Evolutionary conservation across 1,284 basidiomycete species (phyloP).

Genomic region (Pholiota adiposa): DNA sequence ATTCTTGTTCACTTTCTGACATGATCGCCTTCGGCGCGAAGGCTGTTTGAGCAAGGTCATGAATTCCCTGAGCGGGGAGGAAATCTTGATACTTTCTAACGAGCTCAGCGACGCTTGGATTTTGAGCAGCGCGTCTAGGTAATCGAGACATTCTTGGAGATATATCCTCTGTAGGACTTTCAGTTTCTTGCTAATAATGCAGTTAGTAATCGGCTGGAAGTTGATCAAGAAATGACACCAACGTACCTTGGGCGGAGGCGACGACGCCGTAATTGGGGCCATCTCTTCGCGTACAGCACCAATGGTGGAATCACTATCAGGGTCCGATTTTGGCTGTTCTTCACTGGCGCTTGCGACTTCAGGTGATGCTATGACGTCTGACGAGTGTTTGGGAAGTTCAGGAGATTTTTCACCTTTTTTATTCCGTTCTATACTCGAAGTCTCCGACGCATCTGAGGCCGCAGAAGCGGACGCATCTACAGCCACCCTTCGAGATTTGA

Average conservation of each 20-base stretch:
- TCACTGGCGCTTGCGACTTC: conserved; percentile 18
- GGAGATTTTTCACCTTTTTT: conserved; percentile 13
- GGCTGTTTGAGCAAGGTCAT: conserved; percentile 71
- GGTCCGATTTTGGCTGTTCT: conserved; percentile 48
- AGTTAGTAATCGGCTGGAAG: not conserved
- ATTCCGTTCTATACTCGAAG: conserved; percentile 20
- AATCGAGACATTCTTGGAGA: conserved; percentile 58
- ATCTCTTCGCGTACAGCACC: conserved; percentile 63
- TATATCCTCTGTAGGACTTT: conserved; percentile 11
- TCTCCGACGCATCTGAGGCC: conserved; percentile 56
- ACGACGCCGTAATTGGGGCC: conserved; percentile 26
- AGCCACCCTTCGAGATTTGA: conserved; percentile 48
- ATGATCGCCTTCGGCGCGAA: conserved; percentile 54
- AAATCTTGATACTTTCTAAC: conserved; percentile 84
- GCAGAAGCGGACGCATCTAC: conserved; percentile 62
- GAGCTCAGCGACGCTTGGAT: conserved; percentile 80
- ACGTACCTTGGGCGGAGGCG: conserved; percentile 11
- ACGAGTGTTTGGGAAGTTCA: conserved; percentile 10
- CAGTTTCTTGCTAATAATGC: conserved; percentile 3
- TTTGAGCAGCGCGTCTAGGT: conserved; percentile 64
- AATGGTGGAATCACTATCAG: conserved; percentile 90
- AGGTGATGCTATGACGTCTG: conserved; percentile 24
- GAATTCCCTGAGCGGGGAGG: conserved; percentile 70
- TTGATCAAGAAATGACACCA: not conserved
- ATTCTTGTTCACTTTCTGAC: conserved; percentile 78